Conservation (phyloP, 257 asterid genomes). For the Nicotiana obtusifolia region DNA sequence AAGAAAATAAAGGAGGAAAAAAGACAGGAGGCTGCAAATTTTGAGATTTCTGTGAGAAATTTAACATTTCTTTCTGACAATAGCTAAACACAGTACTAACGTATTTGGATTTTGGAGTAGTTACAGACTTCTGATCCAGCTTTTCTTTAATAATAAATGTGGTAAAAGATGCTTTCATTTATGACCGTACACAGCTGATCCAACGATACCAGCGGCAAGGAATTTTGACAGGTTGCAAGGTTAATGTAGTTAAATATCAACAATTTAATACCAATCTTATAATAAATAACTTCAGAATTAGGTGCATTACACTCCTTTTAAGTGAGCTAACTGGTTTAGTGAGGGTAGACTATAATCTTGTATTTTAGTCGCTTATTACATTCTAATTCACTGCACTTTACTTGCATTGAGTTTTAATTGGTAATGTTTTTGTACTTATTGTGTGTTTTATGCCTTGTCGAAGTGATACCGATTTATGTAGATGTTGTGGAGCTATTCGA, state of each 20-base stretch:
- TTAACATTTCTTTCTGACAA: conserved; percentile 14
- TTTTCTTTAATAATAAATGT: neutral
- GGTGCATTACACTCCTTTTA: too few species aligned
- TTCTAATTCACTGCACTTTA: too few species aligned
- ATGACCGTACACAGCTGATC: conserved; percentile 17
- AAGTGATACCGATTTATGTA: too few species aligned
- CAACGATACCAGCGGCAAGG: neutral
- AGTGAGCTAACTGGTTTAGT: too few species aligned
- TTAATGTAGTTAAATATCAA: too few species aligned
- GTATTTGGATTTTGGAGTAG: neutral
- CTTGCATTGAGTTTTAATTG: too few species aligned
- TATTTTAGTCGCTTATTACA: too few species aligned
- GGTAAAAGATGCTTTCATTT: neutral
- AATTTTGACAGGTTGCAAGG: neutral
- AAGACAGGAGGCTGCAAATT: neutral
- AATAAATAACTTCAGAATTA: too few species aligned
- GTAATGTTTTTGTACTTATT: too few species aligned
- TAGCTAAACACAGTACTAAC: neutral
- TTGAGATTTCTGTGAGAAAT: conserved; percentile 9
- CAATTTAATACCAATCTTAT: neutral
- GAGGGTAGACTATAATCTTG: too few species aligned
- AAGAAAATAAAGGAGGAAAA: neutral
- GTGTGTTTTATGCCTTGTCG: too few species aligned
- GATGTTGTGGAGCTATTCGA: too few species aligned
- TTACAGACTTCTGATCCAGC: neutral